A percentile compares a stretch with the other conserved stretches of the same genome.
These are phyloP conservation scores for Metarhizium sp. DNA, from an alignment of 2,329 filamentous ascomycete genomes.

Conservation along the genomic window DNA sequence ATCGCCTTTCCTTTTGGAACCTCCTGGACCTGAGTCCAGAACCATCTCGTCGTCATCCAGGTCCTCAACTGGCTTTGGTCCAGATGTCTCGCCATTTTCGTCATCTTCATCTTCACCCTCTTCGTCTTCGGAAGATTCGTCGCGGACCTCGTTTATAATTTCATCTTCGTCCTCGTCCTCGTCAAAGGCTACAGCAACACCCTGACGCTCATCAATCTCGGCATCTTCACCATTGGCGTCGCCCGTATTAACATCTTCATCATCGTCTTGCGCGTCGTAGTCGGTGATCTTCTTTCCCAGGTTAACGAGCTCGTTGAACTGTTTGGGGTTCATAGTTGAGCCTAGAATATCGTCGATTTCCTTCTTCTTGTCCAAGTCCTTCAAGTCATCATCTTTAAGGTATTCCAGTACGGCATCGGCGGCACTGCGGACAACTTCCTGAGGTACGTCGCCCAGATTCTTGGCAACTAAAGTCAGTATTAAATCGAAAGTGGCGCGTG, in stretches of 20 bases:
- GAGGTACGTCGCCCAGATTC: conserved; percentile 84
- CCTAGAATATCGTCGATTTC: conserved; percentile 91
- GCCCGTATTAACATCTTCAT: conserved; percentile 73
- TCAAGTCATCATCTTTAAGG: conserved; percentile 89
- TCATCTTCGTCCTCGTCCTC: conserved; percentile 77
- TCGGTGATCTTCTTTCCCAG: conserved; percentile 98
- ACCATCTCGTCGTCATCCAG: conserved; percentile 74
- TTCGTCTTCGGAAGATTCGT: conserved; percentile 77
- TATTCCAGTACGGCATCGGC: conserved; percentile 87
- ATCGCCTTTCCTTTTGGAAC: conserved; percentile 35
- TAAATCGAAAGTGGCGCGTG: conserved; percentile 86
- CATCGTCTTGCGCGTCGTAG: conserved; percentile 92
- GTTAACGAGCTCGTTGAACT: conserved; percentile 96
- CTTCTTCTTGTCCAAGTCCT: conserved; percentile 97
- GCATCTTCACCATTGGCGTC: conserved; percentile 54
- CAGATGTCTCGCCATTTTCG: conserved; percentile 29
- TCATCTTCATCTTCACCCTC: conserved; percentile 47
- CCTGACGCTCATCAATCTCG: conserved; percentile 88
- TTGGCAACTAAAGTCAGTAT: conserved; percentile 85
- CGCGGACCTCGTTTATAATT: conserved; percentile 76
- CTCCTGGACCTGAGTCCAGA: conserved; percentile 56
- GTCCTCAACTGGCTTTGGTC: conserved; percentile 24
- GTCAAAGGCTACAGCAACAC: conserved; percentile 95
- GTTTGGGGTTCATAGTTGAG: conserved; percentile 70
- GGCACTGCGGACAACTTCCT: conserved; percentile 85